These are phyloP conservation scores for Wickerhamomyces bovis DNA, from an alignment of 805 yeast species.

Conservation along the genomic window DNA sequence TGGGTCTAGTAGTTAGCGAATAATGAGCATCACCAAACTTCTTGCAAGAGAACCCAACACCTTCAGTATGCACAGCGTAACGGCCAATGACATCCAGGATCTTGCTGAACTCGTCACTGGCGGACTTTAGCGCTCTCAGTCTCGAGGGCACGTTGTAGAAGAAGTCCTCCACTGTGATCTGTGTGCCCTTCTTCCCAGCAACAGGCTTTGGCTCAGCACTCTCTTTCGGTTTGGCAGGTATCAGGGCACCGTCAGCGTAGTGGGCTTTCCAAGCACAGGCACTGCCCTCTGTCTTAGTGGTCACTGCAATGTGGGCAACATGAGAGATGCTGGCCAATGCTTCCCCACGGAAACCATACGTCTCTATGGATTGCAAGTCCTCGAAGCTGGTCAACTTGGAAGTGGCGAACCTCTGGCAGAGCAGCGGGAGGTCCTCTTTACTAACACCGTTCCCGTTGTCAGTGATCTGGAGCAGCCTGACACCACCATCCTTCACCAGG, in stretches of 20 bases:
- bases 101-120: conserved; percentile 67
- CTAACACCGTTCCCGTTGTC: conserved; percentile 86
- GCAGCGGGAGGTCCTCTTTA: conserved; percentile 62
- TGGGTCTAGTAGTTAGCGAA: conserved; percentile 53
- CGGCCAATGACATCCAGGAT: conserved; percentile 79
- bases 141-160: conserved; percentile 87
- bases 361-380: conserved; percentile 62
- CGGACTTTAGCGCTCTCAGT: conserved; percentile 54
- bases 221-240: conserved; percentile 34
- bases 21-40: conserved; percentile 70
- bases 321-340: conserved; percentile 94
- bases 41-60: conserved; percentile 74
- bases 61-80: conserved; percentile 68
- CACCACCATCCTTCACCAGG: conserved; percentile 85
- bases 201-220: conserved; percentile 53
- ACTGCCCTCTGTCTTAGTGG: conserved; percentile 59
- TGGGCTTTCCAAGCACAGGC: conserved; percentile 65
- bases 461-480: conserved; percentile 76
- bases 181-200: conserved; percentile 89
- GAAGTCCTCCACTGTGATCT: conserved; percentile 76
- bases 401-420: conserved; percentile 92
- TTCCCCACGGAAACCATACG: conserved; percentile 96
- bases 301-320: conserved; percentile 73
- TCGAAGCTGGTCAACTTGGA: conserved; percentile 73
- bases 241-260: conserved; percentile 62